Evolutionary conservation across 2,329 filamentous ascomycete species (phyloP), one percentile per base, ranked within the genome.

Genomic region (Biscogniauxia sp.): DNA sequence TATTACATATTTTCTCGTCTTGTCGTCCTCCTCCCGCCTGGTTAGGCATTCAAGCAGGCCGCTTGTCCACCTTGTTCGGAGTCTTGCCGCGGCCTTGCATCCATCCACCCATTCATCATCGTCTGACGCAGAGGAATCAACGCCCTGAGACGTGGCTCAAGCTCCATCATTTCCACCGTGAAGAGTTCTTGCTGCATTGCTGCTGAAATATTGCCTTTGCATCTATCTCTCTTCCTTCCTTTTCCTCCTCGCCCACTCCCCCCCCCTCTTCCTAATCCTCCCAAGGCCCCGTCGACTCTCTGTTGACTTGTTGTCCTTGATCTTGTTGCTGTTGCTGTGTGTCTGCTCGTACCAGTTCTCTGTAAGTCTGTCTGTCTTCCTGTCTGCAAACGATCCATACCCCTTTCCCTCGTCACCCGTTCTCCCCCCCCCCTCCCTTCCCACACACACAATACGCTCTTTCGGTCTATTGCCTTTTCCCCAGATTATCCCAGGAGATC

Each of bases 201-300:
- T 76, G 75, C 75, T 77, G 75, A 69, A 76, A 77, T 75, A 77
- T 74, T 75, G 75, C 75, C 75, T 64, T 69, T 73, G 72, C 68
- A 69, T 65, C 61, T 65, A 55, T 58, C 52, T 49, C 41, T 53
- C 57, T 52, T 62, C 56, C 57, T 54, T 49, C 41, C 52, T 57
- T 52, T 63, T 51, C 57, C 60, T 53, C 56, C 60, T 63, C 59
- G 56, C 61, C 64, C 57, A 61, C 61, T 61, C 64, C 13, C 37
- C 41, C 56, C 41, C 20, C 52, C 51, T 41, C 17, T 23, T 41
- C 19, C 62, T n/a, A n/a, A 55, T 58, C 62, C 53, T 51, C 51
- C 57, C 26, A 51, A 51, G 45, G 4, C 25, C 25, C 1, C 20
- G 28, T 32, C 28, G 28, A 32, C 28, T 32, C 28, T 32, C 28